Evolutionary conservation across 192 early-diverging fungal genomes (phyloP).

Genomic region (Spinellus fusiger): DNA sequence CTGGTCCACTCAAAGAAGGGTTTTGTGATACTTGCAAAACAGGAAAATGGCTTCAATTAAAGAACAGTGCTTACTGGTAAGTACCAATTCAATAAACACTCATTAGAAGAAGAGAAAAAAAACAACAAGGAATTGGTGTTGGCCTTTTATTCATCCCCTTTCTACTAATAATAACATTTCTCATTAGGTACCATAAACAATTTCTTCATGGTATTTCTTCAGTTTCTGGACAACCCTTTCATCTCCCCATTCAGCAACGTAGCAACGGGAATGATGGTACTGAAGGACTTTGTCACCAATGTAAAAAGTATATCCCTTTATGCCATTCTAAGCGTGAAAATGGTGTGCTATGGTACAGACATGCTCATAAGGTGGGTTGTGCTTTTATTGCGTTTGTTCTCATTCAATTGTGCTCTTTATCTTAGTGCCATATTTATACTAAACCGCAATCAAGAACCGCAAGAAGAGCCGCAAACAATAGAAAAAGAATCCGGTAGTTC

Average conservation of each 20-base stretch:
- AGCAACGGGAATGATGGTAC: slow-evolving; percentile 57
- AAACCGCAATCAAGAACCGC: background rate
- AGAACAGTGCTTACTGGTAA: slow-evolving; percentile 83
- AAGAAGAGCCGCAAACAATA: background rate
- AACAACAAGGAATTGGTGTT: background rate
- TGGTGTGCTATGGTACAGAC: slow-evolving; percentile 76
- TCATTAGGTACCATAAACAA: slow-evolving; percentile 74
- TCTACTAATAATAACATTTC: background rate
- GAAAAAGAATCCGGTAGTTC: background rate
- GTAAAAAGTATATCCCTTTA: slow-evolving; percentile 71
- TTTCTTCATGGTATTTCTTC: slow-evolving; percentile 84
- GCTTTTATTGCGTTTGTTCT: background rate
- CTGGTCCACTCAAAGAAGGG: slow-evolving; percentile 71
- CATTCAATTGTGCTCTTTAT: background rate
- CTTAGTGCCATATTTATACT: too few relatives aligned
- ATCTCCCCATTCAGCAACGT: slow-evolving; percentile 60
- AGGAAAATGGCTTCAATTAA: slow-evolving; percentile 82
- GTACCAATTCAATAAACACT: too few relatives aligned
- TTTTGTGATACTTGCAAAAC: slow-evolving; percentile 77
- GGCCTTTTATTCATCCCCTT: background rate
- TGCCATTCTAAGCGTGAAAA: slow-evolving; percentile 69
- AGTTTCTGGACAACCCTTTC: slow-evolving; percentile 70
- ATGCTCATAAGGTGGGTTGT: slow-evolving; percentile 65
- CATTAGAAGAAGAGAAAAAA: background rate
- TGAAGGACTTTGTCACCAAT: slow-evolving; percentile 82